A percentile compares a stretch with the other conserved stretches of the same genome.
Conservation (phyloP, 345 rosid genomes). For the Eutrema japonicum region DNA sequence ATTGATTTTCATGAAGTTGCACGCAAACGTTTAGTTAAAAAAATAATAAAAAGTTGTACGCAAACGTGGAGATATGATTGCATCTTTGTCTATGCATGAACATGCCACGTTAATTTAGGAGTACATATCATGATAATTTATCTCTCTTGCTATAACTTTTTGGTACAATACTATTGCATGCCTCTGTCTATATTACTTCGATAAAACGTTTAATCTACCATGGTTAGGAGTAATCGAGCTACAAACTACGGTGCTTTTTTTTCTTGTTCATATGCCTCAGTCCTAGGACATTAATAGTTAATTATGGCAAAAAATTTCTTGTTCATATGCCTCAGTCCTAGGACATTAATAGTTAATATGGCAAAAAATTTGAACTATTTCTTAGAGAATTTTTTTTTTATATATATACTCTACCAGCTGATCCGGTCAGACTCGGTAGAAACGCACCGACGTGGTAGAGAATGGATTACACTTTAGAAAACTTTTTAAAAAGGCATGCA, state of each 20-base stretch:
- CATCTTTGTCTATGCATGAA: conserved; percentile 38
- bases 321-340: too few relatives aligned
- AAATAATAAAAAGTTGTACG: neutral
- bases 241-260: neutral
- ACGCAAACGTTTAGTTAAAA: conserved; percentile 31
- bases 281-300: neutral
- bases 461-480: too few relatives aligned
- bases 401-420: too few relatives aligned
- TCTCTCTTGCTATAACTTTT: conserved; percentile 40
- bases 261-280: neutral
- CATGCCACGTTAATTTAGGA: conserved; percentile 39
- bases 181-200: conserved; percentile 36
- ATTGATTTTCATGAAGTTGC: conserved; percentile 33
- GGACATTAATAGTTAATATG: too few relatives aligned
- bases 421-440: too few relatives aligned
- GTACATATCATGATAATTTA: conserved; percentile 33
- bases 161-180: conserved; percentile 40
- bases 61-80: conserved; percentile 47
- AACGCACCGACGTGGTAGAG: too few relatives aligned
- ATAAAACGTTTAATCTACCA: conserved; percentile 20
- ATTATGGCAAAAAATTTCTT: too few relatives aligned
- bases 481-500: too few relatives aligned
- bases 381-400: too few relatives aligned
- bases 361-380: too few relatives aligned
- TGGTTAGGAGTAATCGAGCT: neutral